phyloP scores from a whole-genome alignment of 768 basidiomycete genomes.

The Pilatotrama ljubarskyi region DNA sequence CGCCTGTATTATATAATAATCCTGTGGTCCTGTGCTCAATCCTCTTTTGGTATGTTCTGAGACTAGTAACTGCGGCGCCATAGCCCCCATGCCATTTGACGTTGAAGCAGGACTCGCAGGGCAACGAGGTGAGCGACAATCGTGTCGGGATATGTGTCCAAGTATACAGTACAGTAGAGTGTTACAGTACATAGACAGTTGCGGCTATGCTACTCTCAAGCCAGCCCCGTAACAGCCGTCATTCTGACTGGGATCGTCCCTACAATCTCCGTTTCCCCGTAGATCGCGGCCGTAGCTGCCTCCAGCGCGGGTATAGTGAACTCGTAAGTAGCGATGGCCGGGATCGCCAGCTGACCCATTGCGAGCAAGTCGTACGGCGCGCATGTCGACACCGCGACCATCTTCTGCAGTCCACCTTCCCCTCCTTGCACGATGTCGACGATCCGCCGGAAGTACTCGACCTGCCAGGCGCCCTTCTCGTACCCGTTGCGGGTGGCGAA shows the following conservation, averaged over 20 bases:
- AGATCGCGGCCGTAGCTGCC: conserved; percentile 43
- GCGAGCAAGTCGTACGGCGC: conserved; percentile 62
- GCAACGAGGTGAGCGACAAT: too few relatives aligned
- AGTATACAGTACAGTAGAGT: background rate
- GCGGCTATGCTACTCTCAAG: background rate
- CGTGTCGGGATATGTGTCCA: background rate
- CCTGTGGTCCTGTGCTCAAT: conserved; percentile 4
- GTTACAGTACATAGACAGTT: background rate
- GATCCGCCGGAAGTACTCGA: conserved; percentile 38
- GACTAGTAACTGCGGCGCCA: too few relatives aligned
- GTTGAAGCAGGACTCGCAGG: too few relatives aligned
- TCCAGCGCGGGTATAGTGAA: conserved; percentile 54
- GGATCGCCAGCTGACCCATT: conserved; percentile 27
- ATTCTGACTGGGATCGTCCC: conserved; percentile 34
- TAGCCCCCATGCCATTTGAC: too few relatives aligned
- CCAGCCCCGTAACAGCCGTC: background rate
- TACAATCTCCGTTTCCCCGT: conserved; percentile 36
- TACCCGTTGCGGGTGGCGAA: conserved; percentile 62
- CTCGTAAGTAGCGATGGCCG: conserved; percentile 58
- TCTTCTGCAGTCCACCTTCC: conserved; percentile 21
- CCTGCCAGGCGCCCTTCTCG: conserved; percentile 54
- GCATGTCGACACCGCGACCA: conserved; percentile 60
- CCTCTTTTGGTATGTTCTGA: background rate
- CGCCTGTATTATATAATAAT: conserved; percentile 4
- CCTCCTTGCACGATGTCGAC: conserved; percentile 23